phyloP scores from a whole-genome alignment of 148 eudicot genomes.

The Chenopodium formosanum region DNA sequence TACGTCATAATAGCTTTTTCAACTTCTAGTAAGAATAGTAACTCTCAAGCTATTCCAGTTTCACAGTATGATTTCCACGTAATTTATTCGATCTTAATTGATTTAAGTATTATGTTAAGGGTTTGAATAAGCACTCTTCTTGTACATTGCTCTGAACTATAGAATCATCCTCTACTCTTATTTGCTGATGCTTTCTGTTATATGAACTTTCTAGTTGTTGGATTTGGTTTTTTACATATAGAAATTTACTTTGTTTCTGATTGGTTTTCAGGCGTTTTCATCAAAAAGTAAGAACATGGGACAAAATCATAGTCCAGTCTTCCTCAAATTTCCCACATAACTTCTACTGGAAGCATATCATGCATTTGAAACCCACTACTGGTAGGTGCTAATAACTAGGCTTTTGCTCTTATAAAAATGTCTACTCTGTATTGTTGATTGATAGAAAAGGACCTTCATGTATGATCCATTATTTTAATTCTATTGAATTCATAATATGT shows the following conservation, averaged over 20 bases:
- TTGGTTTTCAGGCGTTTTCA: slow-evolving; percentile 5
- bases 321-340: background rate
- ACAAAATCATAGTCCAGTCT: background rate
- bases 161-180: background rate
- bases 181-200: background rate
- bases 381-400: background rate
- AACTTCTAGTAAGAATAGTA: background rate
- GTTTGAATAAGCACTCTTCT: background rate
- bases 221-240: background rate
- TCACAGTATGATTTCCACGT: background rate
- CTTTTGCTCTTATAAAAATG: background rate
- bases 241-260: background rate
- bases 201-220: background rate
- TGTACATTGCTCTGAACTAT: background rate
- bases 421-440: background rate
- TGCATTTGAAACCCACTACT: background rate
- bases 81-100: background rate
- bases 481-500: background rate
- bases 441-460: background rate
- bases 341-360: background rate
- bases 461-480: background rate
- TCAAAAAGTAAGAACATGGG: background rate
- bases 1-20: background rate
- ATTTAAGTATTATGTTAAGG: background rate
- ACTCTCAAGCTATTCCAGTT: background rate